These are phyloP conservation scores for Aspergillus cristatus DNA, from an alignment of 495 filamentous ascomycete genomes.

Conservation along the genomic window DNA sequence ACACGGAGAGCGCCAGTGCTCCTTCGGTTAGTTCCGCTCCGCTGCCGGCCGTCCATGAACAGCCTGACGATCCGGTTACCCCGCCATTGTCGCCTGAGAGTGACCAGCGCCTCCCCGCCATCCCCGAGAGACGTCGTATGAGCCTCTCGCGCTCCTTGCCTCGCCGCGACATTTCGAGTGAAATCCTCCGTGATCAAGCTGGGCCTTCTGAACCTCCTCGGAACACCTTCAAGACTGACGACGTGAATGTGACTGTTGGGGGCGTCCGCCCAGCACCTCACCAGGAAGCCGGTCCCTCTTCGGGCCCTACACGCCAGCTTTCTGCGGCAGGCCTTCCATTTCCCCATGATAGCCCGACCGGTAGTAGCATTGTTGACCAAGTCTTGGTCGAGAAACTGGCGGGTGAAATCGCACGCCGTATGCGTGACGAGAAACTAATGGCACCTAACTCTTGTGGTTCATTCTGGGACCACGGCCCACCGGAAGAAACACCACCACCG, in stretches of 20 bases:
- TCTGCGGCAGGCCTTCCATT: conserved; percentile 33
- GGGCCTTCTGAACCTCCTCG: conserved; percentile 19
- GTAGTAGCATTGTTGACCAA: conserved; percentile 66
- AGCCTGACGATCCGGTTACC: conserved; percentile 38
- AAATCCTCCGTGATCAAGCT: conserved; percentile 9
- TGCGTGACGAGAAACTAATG: conserved; percentile 60
- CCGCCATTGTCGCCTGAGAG: conserved; percentile 30
- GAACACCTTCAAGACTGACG: conserved; percentile 12
- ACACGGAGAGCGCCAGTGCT: conserved; percentile 29
- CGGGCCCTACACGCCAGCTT: conserved; percentile 20
- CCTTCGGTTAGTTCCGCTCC: conserved; percentile 36
- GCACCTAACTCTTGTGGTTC: conserved; percentile 20
- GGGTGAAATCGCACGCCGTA: conserved; percentile 74
- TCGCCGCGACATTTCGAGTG: conserved; percentile 12
- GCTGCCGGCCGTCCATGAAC: conserved; percentile 31
- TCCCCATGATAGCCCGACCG: conserved; percentile 21
- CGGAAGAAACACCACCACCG: conserved; percentile 35
- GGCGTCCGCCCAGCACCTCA: conserved; percentile 1
- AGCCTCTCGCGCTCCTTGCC: conserved; percentile 22
- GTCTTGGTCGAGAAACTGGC: conserved; percentile 89
- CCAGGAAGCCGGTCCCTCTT: conserved; percentile 21
- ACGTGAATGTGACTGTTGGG: conserved; percentile 31
- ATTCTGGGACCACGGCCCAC: conserved; percentile 27
- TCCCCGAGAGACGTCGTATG: conserved; percentile 30
- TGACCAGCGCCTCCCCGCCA: conserved; percentile 24